phyloP scores from a whole-genome alignment of 345 rosid genomes.

The Dovyalis caffra region DNA sequence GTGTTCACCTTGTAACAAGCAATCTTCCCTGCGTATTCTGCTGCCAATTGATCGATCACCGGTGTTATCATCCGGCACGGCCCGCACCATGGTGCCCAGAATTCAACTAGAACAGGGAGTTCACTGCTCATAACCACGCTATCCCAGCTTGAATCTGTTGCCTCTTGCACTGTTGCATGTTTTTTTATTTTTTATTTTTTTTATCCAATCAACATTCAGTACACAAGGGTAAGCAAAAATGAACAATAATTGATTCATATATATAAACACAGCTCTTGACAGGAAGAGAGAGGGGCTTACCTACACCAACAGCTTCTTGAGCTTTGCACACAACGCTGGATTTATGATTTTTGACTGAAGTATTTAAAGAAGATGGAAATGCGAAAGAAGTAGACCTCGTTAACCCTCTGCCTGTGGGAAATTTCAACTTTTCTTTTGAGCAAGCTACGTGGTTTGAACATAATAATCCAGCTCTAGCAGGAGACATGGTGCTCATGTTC shows the following conservation, averaged over 20 bases:
- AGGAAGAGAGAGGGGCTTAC: neutral
- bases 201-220: neutral
- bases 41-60: neutral
- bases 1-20: conserved; percentile 60
- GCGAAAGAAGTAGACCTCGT: neutral
- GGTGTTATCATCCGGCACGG: neutral
- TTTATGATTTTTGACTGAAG: neutral
- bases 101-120: neutral
- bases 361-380: neutral
- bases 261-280: neutral
- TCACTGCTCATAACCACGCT: neutral
- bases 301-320: neutral
- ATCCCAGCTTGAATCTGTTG: neutral
- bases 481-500: neutral
- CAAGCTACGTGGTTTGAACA: neutral
- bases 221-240: neutral
- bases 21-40: conserved; percentile 41
- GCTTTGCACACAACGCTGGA: neutral
- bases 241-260: neutral
- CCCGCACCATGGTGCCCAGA: neutral
- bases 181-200: too few relatives aligned
- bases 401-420: neutral
- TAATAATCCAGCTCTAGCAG: neutral
- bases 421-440: neutral
- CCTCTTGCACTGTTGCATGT: neutral